Base-by-base conservation (phyloP, 2,329 filamentous ascomycete genomes). In the Phyllosticta citriasiana region DNA sequence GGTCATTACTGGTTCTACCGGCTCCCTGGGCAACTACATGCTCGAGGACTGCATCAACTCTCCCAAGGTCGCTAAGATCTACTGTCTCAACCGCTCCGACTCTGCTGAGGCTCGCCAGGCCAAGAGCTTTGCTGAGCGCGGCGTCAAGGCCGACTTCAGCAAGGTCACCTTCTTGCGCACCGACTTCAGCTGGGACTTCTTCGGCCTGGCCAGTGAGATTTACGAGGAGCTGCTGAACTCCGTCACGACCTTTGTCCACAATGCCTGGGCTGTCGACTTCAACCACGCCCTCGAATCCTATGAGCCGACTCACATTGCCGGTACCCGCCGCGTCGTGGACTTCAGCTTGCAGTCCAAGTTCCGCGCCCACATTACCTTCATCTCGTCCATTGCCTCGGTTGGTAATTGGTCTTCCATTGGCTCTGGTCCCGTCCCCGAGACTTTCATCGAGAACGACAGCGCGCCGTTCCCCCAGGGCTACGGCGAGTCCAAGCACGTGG, bases 191-290 rank as follows among this genome's bases (percentile, higher is more conserved):
- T 35, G 57, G 19, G 51, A 59, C 16, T 61, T 10, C 22, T 60
- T 66, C 26, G 65, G 61, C 3, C 65, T 66, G 2, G 40, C 61
- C 9, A 10, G 19, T 4, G 25, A 52, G 2, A 35, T 14, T 19
- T 59, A 62, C 61, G 40, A 26, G 10, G 8, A 10, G 12, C 40
- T 62, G 4, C n/a, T 50, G n/a, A 8, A n/a, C n/a, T 12, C 33
- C 1, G 66, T 69, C n/a, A 69, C 68, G 33, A 57, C 67, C 50
- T 65, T 73, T 62, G 68, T 74, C 47, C 73, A 75, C 67, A 73
- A 72, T 57, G 72, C 72, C 1, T 75, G 73, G 73, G 67, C 71
- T 3, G 72, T 75, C n/a, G 67, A 74, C 63, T 74, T 74, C 68
- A 74, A 74, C 65, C 67, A 67, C 55, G 64, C 66, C 1, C 66